Conservation (phyloP, 2,329 filamentous ascomycete species). For the Graphilbum sp. region DNA sequence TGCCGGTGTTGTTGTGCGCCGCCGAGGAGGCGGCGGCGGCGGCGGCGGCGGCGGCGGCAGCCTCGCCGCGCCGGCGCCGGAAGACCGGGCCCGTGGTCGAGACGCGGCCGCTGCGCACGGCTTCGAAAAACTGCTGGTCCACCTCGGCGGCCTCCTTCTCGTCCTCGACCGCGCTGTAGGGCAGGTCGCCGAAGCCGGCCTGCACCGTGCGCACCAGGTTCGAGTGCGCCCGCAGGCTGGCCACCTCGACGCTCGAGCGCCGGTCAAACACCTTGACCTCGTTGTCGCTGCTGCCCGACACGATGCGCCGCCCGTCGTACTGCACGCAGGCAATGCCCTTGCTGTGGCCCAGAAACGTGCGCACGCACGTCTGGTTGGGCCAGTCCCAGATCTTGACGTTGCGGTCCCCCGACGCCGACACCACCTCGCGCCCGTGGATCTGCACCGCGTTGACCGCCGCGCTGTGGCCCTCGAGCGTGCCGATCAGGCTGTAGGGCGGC, state of each 20-base stretch:
- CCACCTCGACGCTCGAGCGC: conserved; percentile 71
- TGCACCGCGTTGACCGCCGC: conserved; percentile 96
- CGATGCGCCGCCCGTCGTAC: conserved; percentile 82
- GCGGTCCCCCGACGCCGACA: conserved; percentile 88
- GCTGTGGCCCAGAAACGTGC: conserved; percentile 70
- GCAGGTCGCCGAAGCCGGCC: conserved; percentile 80
- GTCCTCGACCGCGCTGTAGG: conserved; percentile 63
- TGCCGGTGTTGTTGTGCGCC: conserved; percentile 53
- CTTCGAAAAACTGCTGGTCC: conserved; percentile 56
- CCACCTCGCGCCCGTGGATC: conserved; percentile 68
- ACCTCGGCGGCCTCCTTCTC: conserved; percentile 54
- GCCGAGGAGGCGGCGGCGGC: background rate
- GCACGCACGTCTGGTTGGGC: conserved; percentile 55
- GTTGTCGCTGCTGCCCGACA: conserved; percentile 91
- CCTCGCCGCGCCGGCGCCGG: background rate
- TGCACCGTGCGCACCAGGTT: conserved; percentile 88
- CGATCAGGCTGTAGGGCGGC: conserved; percentile 60
- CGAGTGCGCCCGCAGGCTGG: conserved; percentile 64
- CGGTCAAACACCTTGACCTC: conserved; percentile 92
- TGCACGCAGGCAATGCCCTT: conserved; percentile 98
- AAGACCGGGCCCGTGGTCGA: no score
- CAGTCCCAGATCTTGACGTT: conserved; percentile 93
- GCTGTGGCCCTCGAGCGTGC: conserved; percentile 64
- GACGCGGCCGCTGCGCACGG: conserved; percentile 33
- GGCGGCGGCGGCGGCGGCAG: background rate